phyloP scores from a whole-genome alignment of 2,329 filamentous ascomycete genomes.

The Bipolaris sorokiniana region DNA sequence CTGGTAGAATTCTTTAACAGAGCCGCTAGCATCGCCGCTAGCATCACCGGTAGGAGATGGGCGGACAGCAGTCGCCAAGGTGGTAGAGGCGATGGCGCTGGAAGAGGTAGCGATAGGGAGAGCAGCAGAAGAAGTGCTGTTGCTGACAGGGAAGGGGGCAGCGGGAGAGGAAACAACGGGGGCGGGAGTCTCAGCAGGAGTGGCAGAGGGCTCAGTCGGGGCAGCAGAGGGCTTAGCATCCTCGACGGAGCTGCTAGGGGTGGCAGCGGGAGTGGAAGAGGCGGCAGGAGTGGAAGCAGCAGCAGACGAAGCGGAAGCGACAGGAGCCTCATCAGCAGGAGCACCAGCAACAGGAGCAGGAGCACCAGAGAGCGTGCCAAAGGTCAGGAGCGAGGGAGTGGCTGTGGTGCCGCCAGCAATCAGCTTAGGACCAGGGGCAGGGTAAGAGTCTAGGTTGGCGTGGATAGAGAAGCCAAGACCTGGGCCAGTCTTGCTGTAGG shows the following conservation, averaged over 20 bases:
- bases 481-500: slow-evolving; percentile 50
- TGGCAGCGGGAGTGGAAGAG: not conserved
- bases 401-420: slow-evolving; percentile 42
- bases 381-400: slow-evolving; percentile 32
- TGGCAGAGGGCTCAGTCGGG: slow-evolving; percentile 8
- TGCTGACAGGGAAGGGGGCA: slow-evolving; percentile 15
- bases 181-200: slow-evolving; percentile 12
- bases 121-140: slow-evolving; percentile 15
- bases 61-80: slow-evolving; percentile 30
- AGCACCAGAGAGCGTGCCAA: slow-evolving; percentile 32
- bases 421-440: slow-evolving; percentile 48
- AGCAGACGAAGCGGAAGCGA: slow-evolving; percentile 18
- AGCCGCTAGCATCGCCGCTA: slow-evolving; percentile 18
- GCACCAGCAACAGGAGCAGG: slow-evolving; percentile 25
- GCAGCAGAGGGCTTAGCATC: slow-evolving; percentile 9
- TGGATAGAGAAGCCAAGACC: slow-evolving; percentile 56
- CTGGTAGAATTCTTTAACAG: slow-evolving; percentile 40
- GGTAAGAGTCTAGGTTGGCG: slow-evolving; percentile 44
- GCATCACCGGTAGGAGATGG: slow-evolving; percentile 29
- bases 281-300: slow-evolving; percentile 11
- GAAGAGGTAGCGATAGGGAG: slow-evolving; percentile 5
- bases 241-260: slow-evolving; percentile 6
- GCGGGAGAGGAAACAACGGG: slow-evolving; percentile 10
- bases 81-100: slow-evolving; percentile 22
- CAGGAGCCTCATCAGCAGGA: slow-evolving; percentile 24